Conservation (phyloP, 306 rosid genomes). For the Albizia julibrissin region DNA sequence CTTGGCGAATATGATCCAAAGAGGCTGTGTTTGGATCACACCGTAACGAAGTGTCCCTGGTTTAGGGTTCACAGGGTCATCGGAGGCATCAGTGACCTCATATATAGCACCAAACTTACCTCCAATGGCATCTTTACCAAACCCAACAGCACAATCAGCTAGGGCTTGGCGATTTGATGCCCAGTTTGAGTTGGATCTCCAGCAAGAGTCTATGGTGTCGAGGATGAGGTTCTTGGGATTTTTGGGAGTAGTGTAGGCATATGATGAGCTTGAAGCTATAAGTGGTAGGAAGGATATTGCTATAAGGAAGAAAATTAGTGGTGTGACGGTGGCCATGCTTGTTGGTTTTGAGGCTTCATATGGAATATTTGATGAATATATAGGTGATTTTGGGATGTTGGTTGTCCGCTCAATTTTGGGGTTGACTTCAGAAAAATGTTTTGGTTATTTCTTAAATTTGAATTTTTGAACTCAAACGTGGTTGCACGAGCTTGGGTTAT, state of each 20-base stretch:
- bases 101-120: slow-evolving; percentile 66
- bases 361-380: not conserved
- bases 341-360: not conserved
- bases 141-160: slow-evolving; percentile 72
- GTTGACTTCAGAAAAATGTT: not conserved
- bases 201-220: slow-evolving; percentile 78
- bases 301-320: not conserved
- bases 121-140: slow-evolving; percentile 72
- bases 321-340: not conserved
- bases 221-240: slow-evolving; percentile 20
- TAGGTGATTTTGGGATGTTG: not conserved
- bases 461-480: slow-evolving; percentile 7
- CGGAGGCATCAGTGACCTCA: slow-evolving; percentile 60
- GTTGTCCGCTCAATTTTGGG: not conserved
- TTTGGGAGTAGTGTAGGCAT: slow-evolving; percentile 15
- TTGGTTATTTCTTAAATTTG: not conserved
- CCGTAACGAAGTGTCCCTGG: slow-evolving; percentile 83
- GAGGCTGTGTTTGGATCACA: slow-evolving; percentile 62
- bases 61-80: slow-evolving; percentile 64
- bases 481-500: slow-evolving; percentile 22
- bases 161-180: slow-evolving; percentile 56
- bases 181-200: slow-evolving; percentile 69
- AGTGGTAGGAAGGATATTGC: not conserved
- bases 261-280: not conserved
- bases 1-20: slow-evolving; percentile 66